A percentile compares a stretch with the other conserved stretches of the same genome.
Conservation (phyloP, 345 rosid species). For the Capsella bursapastoris region DNA sequence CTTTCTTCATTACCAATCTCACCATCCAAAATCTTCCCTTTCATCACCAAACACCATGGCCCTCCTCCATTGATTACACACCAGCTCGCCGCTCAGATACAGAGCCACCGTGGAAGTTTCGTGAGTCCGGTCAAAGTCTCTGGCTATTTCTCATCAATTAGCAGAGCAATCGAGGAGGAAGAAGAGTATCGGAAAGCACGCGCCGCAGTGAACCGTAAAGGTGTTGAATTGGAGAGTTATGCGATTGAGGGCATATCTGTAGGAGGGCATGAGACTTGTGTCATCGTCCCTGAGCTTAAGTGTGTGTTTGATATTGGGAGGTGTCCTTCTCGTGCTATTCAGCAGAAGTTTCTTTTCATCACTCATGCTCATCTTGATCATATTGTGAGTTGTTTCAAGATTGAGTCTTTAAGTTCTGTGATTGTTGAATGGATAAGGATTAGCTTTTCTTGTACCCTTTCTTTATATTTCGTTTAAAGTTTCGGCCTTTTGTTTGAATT, state of each 20-base stretch:
- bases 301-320: conserved; percentile 93
- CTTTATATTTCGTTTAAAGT: too few species aligned
- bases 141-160: conserved; percentile 63
- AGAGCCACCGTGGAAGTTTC: conserved; percentile 29
- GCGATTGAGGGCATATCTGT: conserved; percentile 79
- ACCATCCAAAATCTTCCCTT: conserved; percentile 30
- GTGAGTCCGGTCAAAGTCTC: conserved; percentile 50
- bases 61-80: conserved; percentile 32
- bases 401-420: background rate
- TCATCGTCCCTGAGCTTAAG: conserved; percentile 88
- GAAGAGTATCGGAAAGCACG: conserved; percentile 92
- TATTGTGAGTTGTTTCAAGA: conserved; percentile 56
- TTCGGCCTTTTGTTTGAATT: too few species aligned
- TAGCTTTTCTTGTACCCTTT: background rate
- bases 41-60: background rate
- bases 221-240: conserved; percentile 77
- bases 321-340: conserved; percentile 86
- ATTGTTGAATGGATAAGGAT: conserved; percentile 15
- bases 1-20: conserved; percentile 31
- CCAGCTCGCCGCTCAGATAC: conserved; percentile 32
- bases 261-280: conserved; percentile 90
- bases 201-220: conserved; percentile 73
- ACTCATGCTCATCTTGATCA: conserved; percentile 98
- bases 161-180: conserved; percentile 81
- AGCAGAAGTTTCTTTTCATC: conserved; percentile 89